These are phyloP conservation scores for Turnera subulata DNA, from an alignment of 345 rosid species.

Conservation along the genomic window DNA sequence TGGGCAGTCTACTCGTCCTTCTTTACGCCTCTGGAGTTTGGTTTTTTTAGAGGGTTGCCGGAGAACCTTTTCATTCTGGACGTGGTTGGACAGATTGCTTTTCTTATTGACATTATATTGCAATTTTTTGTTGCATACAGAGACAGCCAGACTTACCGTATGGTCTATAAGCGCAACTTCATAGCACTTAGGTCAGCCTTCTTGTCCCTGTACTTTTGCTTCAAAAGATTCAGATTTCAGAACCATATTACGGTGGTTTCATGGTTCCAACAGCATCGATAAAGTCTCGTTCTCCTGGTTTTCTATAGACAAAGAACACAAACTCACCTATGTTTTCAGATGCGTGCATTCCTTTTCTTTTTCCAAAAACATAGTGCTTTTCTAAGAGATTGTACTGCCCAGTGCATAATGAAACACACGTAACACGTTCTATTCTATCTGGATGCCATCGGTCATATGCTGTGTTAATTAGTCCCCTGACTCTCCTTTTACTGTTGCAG, in stretches of 20 bases:
- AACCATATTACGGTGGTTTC: too few relatives aligned
- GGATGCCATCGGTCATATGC: not conserved
- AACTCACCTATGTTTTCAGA: too few relatives aligned
- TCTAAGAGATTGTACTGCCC: too few relatives aligned
- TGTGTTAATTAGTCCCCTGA: not conserved
- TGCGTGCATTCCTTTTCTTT: too few relatives aligned
- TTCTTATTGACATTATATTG: slow-evolving; percentile 62
- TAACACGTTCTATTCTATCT: not conserved
- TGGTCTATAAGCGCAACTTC: slow-evolving; percentile 43
- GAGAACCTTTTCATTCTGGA: slow-evolving; percentile 61
- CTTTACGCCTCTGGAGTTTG: slow-evolving; percentile 89
- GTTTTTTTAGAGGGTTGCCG: slow-evolving; percentile 79
- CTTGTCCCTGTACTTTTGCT: not conserved
- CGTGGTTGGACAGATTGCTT: slow-evolving; percentile 71
- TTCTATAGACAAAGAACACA: too few relatives aligned
- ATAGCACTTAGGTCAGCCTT: slow-evolving; percentile 58
- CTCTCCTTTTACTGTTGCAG: slow-evolving; percentile 27
- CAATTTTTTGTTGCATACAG: slow-evolving; percentile 63
- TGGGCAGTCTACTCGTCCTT: slow-evolving; percentile 86
- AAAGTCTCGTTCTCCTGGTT: too few relatives aligned
- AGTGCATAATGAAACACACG: not conserved
- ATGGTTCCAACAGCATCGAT: too few relatives aligned
- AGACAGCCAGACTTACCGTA: slow-evolving; percentile 54
- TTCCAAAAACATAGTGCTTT: too few relatives aligned
- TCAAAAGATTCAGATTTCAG: too few relatives aligned